A percentile compares a stretch with the other conserved stretches of the same genome.
Conservation (phyloP, 371 early-diverging fungal genomes). For the Batkoa obscura region DNA sequence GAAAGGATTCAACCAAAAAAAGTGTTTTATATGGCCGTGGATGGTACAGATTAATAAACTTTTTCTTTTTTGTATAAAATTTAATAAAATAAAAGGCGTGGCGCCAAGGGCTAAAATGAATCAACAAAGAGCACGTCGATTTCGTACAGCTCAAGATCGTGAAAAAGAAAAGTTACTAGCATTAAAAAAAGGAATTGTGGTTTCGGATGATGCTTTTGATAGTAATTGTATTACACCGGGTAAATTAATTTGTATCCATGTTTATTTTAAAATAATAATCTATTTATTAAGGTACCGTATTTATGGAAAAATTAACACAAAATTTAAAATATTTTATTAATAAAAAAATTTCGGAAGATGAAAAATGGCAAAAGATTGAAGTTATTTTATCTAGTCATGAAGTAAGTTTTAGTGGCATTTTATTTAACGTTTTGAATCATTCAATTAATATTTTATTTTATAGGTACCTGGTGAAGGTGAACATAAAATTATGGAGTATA, state of each 20-base stretch:
- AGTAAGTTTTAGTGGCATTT: slow-evolving; percentile 46
- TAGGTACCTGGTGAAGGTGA: slow-evolving; percentile 98
- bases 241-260: neutral
- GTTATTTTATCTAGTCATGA: slow-evolving; percentile 83
- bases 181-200: slow-evolving; percentile 37
- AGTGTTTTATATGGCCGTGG: slow-evolving; percentile 88
- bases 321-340: slow-evolving; percentile 75
- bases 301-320: slow-evolving; percentile 87
- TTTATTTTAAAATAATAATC: neutral
- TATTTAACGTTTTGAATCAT: neutral
- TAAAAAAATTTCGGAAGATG: slow-evolving; percentile 64
- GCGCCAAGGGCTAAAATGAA: slow-evolving; percentile 99
- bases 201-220: slow-evolving; percentile 71
- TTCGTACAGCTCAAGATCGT: slow-evolving; percentile 75
- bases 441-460: slow-evolving; percentile 24
- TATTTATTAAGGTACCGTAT: slow-evolving; percentile 57
- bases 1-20: slow-evolving; percentile 82
- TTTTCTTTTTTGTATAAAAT: neutral
- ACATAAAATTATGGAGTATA: slow-evolving; percentile 98
- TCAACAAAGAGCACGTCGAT: slow-evolving; percentile 97
- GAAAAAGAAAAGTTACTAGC: slow-evolving; percentile 37
- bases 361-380: slow-evolving; percentile 67
- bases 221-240: slow-evolving; percentile 99
- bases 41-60: neutral
- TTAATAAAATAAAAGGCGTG: slow-evolving; percentile 49